Evolutionary conservation across 495 filamentous ascomycete genomes (phyloP), one percentile per base, ranked within the genome.

Genomic region (Lasiosphaeria miniovina): DNA sequence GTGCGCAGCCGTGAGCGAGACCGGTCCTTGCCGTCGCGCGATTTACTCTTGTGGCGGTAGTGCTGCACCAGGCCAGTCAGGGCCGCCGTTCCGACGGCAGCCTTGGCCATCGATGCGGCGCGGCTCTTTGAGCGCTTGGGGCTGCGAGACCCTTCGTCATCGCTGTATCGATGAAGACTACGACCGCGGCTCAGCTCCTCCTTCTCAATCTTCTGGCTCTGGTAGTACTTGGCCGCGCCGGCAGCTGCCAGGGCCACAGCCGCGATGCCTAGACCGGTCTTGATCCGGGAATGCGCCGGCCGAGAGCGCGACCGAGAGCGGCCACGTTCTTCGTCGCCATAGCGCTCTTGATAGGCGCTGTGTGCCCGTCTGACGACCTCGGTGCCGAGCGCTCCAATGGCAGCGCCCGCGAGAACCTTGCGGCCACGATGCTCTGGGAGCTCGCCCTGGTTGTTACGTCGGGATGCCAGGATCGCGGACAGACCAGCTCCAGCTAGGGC

Each of bases 311-410:
- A 86, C 48, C 84, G 79, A 4, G 83, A 86, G 49, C 81, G 77
- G 71, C 67, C 76, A 66, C 64, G 74, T 54, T 66, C 74, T 65
- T 71, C 61, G 56, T 86, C 82, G 4, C 82, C 81, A 54, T 80
- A 75, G 32, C 82, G 80, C 59, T 88, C 87, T 51, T 87, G 82
- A 71, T 90, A 88, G 43, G 86, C 83, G 61, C 86, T 88, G 62
- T 86, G 82, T 10, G 85, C 86, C 57, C 90, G 86, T n/a, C 84
- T 83, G 24, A 87, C 77, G 14, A 84, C 88, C 75, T 94, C 89
- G 35, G 90, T 90, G 48, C 89, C 91, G 31, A 93, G 77, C 12
- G 89, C 92, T 58, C 92, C 92, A 17, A 94, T 72, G 32, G 88
- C 90, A 56, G 89, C 91, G 36, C 90, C 91, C 35, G 89, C 91